Evolutionary conservation across 2,329 filamentous ascomycete genomes (phyloP), one percentile per base, ranked within the genome.

Genomic region (Aschersonia sp.): DNA sequence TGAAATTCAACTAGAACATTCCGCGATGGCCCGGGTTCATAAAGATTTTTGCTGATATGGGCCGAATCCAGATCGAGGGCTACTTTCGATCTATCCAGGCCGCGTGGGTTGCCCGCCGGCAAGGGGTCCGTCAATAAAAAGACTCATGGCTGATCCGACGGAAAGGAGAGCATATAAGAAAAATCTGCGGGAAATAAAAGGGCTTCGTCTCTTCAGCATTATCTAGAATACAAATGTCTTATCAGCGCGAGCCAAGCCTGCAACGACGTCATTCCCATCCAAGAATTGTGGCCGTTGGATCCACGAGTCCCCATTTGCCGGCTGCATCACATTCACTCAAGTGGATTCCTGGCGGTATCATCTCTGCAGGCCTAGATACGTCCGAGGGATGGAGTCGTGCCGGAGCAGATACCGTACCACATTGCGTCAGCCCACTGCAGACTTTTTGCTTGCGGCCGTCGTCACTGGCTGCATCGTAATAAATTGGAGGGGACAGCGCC

Each of bases 361-460:
- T 37, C 35, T 37, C 12, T 4, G 35, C 35, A 37, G 35, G 8
- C 35, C 8, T 8, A 37, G 35, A 37, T 37, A 37, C 8, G 12
- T 37, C 12, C 35, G 8, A 37, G 35, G 35, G 35, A 37, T 37
- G 35, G 35, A 37, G 35, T 37, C 35, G 35, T 31, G 47, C 44
- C 32, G 9, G 11, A 29, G 32, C 44, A 37, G 35, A 12, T 9
- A 37, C 35, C 35, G 35, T 12, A 41, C 40, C 40, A 30, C 29
- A 37, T 50, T 52, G 51, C 49, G 51, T 52, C 51, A 52, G 46
- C 41, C 22, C 4, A 9, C 39, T 30, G 51, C 45, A 49, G 47
- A 46, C 49, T 49, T 49, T 50, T 50, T 43, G 14, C 43, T 46
- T 45, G 35, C 47, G 44, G 39, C 30, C 32, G 39, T 29, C 33